These are phyloP conservation scores for Suillus subalutaceus DNA, from an alignment of 768 basidiomycete genomes.

Conservation along the genomic window DNA sequence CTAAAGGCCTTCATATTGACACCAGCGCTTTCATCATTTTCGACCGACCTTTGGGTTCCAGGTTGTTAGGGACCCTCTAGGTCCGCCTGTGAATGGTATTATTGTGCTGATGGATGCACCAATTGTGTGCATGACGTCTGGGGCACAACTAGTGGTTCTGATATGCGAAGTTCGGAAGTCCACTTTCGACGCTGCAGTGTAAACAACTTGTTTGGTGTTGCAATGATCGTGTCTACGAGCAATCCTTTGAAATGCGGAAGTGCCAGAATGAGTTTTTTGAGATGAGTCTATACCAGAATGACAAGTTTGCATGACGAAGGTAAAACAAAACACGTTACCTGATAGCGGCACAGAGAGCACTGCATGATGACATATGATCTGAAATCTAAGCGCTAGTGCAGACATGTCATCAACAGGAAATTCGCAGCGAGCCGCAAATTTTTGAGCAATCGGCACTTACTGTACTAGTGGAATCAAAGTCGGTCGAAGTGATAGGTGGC, in stretches of 20 bases:
- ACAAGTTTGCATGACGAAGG: conserved; percentile 32
- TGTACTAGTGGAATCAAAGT: neutral
- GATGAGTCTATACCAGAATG: neutral
- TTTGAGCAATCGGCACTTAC: neutral
- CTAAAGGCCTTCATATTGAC: neutral
- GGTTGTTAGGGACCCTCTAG: conserved; percentile 67
- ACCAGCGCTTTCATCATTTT: conserved; percentile 76
- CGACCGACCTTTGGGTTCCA: conserved; percentile 79
- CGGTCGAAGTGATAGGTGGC: neutral
- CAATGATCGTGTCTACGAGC: neutral
- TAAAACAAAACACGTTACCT: conserved; percentile 9
- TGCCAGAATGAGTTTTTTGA: neutral
- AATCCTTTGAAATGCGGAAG: neutral
- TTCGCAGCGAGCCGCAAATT: neutral
- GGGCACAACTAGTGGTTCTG: conserved; percentile 6
- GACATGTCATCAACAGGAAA: neutral
- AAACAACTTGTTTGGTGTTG: neutral
- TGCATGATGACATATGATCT: neutral
- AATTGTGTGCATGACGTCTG: conserved; percentile 75
- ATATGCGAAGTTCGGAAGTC: conserved; percentile 19
- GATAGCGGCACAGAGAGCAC: neutral
- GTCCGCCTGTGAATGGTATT: conserved; percentile 47
- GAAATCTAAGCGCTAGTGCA: neutral
- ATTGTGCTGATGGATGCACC: conserved; percentile 88
- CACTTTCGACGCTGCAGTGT: neutral